Conservation (phyloP, 495 filamentous ascomycete genomes). For the Aspergillus homomorphus region DNA sequence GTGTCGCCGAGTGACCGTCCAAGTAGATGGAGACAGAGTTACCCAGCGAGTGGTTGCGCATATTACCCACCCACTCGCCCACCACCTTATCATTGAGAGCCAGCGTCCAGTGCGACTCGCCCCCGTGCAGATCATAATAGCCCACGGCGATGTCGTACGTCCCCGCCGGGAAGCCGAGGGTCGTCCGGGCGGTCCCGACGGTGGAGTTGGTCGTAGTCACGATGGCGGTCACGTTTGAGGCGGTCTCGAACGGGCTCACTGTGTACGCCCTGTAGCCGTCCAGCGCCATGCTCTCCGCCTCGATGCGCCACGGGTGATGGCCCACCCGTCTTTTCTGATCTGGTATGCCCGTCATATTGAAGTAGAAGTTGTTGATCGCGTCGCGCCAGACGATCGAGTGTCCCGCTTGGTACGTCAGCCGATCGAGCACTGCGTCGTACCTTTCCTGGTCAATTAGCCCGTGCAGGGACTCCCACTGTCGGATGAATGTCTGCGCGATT, state of each 20-base stretch:
- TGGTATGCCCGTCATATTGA: slow-evolving; percentile 55
- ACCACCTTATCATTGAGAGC: slow-evolving; percentile 50
- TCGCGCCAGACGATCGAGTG: slow-evolving; percentile 71
- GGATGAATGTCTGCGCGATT: slow-evolving; percentile 55
- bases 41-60: slow-evolving; percentile 53
- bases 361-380: slow-evolving; percentile 58
- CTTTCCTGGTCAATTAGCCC: slow-evolving; percentile 59
- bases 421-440: slow-evolving; percentile 55
- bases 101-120: slow-evolving; percentile 50
- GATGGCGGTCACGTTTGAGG: slow-evolving; percentile 48
- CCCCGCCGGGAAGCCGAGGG: slow-evolving; percentile 46
- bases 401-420: slow-evolving; percentile 62
- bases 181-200: slow-evolving; percentile 46
- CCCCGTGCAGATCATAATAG: slow-evolving; percentile 61
- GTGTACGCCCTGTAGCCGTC: slow-evolving; percentile 48
- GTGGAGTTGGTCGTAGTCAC: slow-evolving; percentile 49
- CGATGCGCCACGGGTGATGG: slow-evolving; percentile 59
- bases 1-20: slow-evolving; percentile 61
- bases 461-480: slow-evolving; percentile 51
- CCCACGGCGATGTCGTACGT: slow-evolving; percentile 62
- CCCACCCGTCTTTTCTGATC: slow-evolving; percentile 54
- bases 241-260: slow-evolving; percentile 55
- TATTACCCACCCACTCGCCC: slow-evolving; percentile 56
- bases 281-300: slow-evolving; percentile 61
- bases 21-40: slow-evolving; percentile 54